Conservation (phyloP, 352 stramenopile species). For the Nothophytophthora sp. region DNA sequence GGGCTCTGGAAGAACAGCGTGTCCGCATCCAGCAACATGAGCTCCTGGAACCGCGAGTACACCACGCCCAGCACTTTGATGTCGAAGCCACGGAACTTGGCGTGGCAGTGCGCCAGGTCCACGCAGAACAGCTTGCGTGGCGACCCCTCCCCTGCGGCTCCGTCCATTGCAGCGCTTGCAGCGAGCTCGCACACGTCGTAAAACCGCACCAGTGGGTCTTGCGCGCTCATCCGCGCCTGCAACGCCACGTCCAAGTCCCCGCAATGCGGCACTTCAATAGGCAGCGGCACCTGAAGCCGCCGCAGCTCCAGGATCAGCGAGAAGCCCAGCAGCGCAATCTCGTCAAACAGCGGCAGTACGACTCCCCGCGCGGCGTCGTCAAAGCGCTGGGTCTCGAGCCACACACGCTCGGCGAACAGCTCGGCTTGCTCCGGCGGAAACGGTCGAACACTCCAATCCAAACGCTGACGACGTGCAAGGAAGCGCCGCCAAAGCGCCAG, state of each 20-base stretch:
- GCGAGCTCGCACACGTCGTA: conserved; percentile 56
- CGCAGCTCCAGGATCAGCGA: conserved; percentile 64
- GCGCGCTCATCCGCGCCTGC: conserved; percentile 22
- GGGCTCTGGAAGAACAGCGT: conserved; percentile 51
- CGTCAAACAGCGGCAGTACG: conserved; percentile 57
- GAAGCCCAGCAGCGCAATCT: conserved; percentile 47
- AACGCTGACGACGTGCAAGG: background rate
- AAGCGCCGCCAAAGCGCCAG: conserved; percentile 3
- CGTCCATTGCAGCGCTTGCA: conserved; percentile 2
- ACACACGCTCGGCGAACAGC: conserved; percentile 26
- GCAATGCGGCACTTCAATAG: conserved; percentile 65
- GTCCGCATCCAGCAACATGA: conserved; percentile 58
- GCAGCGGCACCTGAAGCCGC: conserved; percentile 35
- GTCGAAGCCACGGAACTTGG: conserved; percentile 51
- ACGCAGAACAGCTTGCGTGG: conserved; percentile 40
- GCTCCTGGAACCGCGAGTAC: conserved; percentile 43
- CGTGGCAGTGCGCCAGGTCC: conserved; percentile 37
- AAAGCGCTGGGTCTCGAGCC: conserved; percentile 20
- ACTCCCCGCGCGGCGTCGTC: conserved; percentile 31
- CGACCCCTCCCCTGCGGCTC: too few relatives aligned
- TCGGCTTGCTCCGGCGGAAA: conserved; percentile 7
- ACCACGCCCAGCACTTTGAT: conserved; percentile 52
- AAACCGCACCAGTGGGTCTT: conserved; percentile 30
- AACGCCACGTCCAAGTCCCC: conserved; percentile 42
- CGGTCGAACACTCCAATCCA: conserved; percentile 1